Conservation (phyloP, 345 rosid genomes). For the Moringa oleifera region DNA sequence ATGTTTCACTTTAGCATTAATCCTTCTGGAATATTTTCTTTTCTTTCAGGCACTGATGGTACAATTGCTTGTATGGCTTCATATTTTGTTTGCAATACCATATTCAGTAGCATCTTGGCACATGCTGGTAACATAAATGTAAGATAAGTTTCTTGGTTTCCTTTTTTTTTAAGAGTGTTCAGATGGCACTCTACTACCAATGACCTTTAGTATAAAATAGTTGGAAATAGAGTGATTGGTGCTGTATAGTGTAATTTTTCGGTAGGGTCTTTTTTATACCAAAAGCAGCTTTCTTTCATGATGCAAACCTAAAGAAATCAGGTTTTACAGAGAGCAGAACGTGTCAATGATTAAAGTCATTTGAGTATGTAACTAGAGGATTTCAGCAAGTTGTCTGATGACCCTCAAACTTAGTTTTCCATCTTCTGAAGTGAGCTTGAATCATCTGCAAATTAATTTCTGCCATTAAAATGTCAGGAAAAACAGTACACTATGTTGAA, state of each 20-base stretch:
- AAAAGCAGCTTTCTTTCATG: neutral
- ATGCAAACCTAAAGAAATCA: neutral
- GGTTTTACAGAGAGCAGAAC: neutral
- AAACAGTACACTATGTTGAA: neutral
- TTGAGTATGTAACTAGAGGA: neutral
- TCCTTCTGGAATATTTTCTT: neutral
- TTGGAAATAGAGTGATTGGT: no score
- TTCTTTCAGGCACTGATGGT: slow-evolving; percentile 82
- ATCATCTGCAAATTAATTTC: neutral
- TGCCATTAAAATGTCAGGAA: neutral
- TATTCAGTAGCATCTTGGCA: slow-evolving; percentile 66
- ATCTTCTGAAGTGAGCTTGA: neutral
- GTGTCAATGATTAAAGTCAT: neutral
- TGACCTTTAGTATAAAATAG: no score
- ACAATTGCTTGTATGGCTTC: slow-evolving; percentile 92
- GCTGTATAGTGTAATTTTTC: neutral
- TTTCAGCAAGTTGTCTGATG: neutral
- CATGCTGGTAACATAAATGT: slow-evolving; percentile 67
- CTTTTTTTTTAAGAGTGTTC: neutral
- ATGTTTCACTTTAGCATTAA: neutral
- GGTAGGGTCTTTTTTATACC: neutral
- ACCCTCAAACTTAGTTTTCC: neutral
- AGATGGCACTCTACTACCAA: no score
- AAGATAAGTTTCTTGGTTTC: slow-evolving; percentile 21
- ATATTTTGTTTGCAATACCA: slow-evolving; percentile 80